Conservation (phyloP, 352 stramenopile genomes). For the Phytopythium kandeliae region DNA sequence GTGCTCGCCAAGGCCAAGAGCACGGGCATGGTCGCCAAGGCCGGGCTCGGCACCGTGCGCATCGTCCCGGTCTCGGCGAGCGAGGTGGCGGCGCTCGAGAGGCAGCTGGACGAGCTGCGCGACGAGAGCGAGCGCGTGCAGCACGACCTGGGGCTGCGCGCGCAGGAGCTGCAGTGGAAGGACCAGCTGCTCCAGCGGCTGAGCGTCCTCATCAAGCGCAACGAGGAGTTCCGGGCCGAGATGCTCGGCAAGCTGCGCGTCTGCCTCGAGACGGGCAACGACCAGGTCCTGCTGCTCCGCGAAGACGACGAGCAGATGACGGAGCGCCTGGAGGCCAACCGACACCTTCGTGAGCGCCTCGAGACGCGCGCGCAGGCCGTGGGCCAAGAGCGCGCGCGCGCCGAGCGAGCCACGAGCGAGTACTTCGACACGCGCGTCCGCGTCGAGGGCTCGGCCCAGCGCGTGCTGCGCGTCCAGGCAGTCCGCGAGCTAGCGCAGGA, state of each 20-base stretch:
- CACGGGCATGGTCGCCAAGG: conserved; percentile 69
- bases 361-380: conserved; percentile 22
- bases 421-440: conserved; percentile 59
- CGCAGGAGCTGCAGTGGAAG: conserved; percentile 49
- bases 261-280: conserved; percentile 43
- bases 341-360: conserved; percentile 23
- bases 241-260: conserved; percentile 27
- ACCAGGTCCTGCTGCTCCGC: conserved; percentile 43
- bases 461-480: conserved; percentile 35
- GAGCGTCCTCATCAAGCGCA: conserved; percentile 64
- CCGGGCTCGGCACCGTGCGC: conserved; percentile 57
- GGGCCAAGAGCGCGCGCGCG: conserved; percentile 25
- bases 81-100: conserved; percentile 35
- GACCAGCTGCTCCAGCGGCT: conserved; percentile 61
- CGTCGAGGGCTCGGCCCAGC: conserved; percentile 47
- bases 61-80: conserved; percentile 45
- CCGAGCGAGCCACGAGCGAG: conserved; percentile 25
- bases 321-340: conserved; percentile 24
- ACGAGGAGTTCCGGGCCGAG: conserved; percentile 51
- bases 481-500: conserved; percentile 38
- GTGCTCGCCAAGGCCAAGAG: conserved; percentile 55
- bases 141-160: conserved; percentile 26
- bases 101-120: conserved; percentile 37
- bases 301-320: conserved; percentile 53
- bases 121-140: conserved; percentile 37